Percentiles rank a stretch among this genome's conserved stretches.
Conservation (phyloP, 202 grass and related monocot genomes). For the Elaeis oleifera region DNA sequence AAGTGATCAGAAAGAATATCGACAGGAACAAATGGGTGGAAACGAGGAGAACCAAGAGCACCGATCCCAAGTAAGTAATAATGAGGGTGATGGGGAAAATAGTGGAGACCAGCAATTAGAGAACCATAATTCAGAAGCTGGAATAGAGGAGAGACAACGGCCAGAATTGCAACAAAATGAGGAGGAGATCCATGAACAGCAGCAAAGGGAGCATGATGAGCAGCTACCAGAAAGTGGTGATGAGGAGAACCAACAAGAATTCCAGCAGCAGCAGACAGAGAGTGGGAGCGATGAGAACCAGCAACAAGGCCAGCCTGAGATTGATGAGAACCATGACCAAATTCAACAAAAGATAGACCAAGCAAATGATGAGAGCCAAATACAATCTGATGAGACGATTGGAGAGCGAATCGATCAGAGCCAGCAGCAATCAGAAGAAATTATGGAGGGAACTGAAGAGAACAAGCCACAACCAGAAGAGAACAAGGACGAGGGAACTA, state of each 20-base stretch:
- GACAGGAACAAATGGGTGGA: neutral
- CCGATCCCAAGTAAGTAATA: neutral
- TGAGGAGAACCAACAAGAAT: neutral
- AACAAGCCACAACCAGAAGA: no score
- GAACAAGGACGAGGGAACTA: slow-evolving; percentile 2
- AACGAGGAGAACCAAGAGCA: slow-evolving; percentile 22
- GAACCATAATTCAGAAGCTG: slow-evolving; percentile 66
- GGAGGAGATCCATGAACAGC: slow-evolving; percentile 18
- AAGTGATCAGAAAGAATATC: no score
- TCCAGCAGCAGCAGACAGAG: neutral
- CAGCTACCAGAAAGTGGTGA: neutral
- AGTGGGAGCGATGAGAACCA: slow-evolving; percentile 16
- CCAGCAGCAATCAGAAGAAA: slow-evolving; percentile 26
- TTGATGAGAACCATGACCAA: slow-evolving; percentile 2
- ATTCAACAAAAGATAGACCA: slow-evolving; percentile 26
- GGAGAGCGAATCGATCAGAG: slow-evolving; percentile 9
- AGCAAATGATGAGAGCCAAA: slow-evolving; percentile 15
- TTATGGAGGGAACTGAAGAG: neutral
- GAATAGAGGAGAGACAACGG: slow-evolving; percentile 63
- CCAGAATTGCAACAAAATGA: slow-evolving; percentile 3
- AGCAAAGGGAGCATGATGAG: slow-evolving; percentile 17
- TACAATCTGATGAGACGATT: slow-evolving; percentile 19
- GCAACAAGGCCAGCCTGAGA: slow-evolving; percentile 16
- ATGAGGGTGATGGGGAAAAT: slow-evolving; percentile 13
- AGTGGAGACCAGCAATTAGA: slow-evolving; percentile 27